A percentile compares a stretch with the other conserved stretches of the same genome.
Conservation (phyloP, 2,329 filamentous ascomycete genomes). For the Botrytis porri region DNA sequence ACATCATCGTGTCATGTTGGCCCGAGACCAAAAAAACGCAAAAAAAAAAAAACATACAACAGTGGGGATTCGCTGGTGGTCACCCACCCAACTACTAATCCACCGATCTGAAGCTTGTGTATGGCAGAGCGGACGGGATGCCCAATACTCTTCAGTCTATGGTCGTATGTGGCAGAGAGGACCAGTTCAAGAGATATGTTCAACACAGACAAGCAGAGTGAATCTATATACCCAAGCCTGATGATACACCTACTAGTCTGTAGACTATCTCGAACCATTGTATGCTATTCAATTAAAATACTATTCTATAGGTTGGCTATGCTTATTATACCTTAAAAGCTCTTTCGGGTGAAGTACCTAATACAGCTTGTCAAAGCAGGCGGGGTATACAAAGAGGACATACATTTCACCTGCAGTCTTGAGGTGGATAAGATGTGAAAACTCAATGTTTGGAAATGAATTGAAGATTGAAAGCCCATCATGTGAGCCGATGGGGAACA, state of each 20-base stretch:
- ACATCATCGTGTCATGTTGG: neutral
- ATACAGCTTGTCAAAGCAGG: too few relatives aligned
- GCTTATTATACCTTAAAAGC: neutral
- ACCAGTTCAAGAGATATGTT: fast-evolving
- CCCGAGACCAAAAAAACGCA: neutral
- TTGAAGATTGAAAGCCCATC: too few relatives aligned
- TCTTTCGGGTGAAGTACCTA: neutral
- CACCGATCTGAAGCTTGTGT: constrained; percentile 13
- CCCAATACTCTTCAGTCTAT: constrained; percentile 12
- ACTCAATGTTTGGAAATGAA: too few relatives aligned
- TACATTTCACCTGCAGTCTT: too few relatives aligned
- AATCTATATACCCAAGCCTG: too few relatives aligned
- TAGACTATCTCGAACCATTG: too few relatives aligned
- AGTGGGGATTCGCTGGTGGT: constrained; percentile 18
- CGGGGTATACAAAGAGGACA: too few relatives aligned
- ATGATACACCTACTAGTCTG: neutral
- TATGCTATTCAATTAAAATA: neutral
- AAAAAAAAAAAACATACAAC: constrained; percentile 13
- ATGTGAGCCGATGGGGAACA: too few relatives aligned
- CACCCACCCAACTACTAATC: constrained; percentile 19
- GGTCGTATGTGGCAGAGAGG: fast-evolving
- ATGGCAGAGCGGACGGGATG: constrained; percentile 18
- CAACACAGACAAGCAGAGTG: too few relatives aligned
- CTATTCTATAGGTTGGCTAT: neutral
- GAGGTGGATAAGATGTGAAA: too few relatives aligned